These are phyloP conservation scores for Metroxylon sagu DNA, from an alignment of 176 grass and related monocot genomes.

Conservation along the genomic window DNA sequence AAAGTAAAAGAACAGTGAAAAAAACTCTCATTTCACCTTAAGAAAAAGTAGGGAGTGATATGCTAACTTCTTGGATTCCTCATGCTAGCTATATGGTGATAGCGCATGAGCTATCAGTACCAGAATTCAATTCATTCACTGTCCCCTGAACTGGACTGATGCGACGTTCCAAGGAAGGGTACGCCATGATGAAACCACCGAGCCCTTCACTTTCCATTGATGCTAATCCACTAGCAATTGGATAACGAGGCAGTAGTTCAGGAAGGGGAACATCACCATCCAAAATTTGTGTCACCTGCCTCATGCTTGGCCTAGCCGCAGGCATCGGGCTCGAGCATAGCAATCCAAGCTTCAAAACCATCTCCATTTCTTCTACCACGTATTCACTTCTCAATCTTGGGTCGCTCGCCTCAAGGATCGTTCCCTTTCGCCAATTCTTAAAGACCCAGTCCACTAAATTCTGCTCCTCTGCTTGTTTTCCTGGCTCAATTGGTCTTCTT, in stretches of 20 bases:
- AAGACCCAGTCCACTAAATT: slow-evolving; percentile 17
- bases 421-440: neutral
- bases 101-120: no score
- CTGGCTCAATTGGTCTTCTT: neutral
- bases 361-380: neutral
- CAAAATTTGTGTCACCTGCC: slow-evolving; percentile 21
- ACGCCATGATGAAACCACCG: slow-evolving; percentile 7
- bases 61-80: no score
- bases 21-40: slow-evolving; percentile 1
- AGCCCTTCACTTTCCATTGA: slow-evolving; percentile 27
- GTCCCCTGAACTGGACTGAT: no score
- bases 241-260: slow-evolving; percentile 14
- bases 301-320: slow-evolving; percentile 19
- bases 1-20: slow-evolving; percentile 1
- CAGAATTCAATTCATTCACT: no score
- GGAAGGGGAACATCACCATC: slow-evolving; percentile 7
- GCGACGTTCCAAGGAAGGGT: neutral
- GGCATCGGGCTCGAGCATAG: slow-evolving; percentile 26
- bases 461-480: neutral
- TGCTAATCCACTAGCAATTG: slow-evolving; percentile 14
- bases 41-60: slow-evolving; percentile 1
- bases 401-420: neutral
- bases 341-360: neutral
- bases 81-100: neutral
- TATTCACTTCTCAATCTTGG: neutral